Conservation (phyloP, 139 green algal species). For the Micractinium conductrix region DNA sequence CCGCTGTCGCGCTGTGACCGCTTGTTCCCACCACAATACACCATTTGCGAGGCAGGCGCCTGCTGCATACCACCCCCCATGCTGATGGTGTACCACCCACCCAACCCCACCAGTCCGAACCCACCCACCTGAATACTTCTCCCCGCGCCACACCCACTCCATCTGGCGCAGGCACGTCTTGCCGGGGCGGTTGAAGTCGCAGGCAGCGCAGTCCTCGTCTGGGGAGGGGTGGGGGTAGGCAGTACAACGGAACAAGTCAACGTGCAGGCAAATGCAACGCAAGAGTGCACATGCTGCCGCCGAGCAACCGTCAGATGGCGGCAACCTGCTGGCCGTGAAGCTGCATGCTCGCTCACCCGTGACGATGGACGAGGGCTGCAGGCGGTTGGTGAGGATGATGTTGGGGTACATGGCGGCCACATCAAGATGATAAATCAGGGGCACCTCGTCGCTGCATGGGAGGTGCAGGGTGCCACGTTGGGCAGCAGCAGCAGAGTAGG, state of each 20-base stretch:
- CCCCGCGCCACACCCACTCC: constrained; percentile 97
- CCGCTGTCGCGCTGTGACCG: too few relatives aligned
- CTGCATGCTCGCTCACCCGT: constrained; percentile 70
- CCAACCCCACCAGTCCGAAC: neutral
- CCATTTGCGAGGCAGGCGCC: too few relatives aligned
- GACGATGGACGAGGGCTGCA: constrained; percentile 86
- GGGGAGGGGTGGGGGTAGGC: neutral
- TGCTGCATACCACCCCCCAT: too few relatives aligned
- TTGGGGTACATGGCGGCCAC: constrained; percentile 99
- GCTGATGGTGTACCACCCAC: too few relatives aligned
- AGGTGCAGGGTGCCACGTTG: neutral
- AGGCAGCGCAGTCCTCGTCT: constrained; percentile 91
- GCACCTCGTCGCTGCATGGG: constrained; percentile 73
- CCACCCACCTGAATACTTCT: constrained; percentile 72
- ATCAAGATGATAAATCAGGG: constrained; percentile 98
- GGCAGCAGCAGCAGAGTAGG: neutral
- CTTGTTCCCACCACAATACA: too few relatives aligned
- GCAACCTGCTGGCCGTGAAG: constrained; percentile 62
- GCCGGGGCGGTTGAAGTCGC: constrained; percentile 94
- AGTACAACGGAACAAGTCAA: neutral
- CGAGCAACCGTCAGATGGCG: neutral
- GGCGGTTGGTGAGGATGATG: constrained; percentile 98
- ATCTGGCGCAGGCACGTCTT: constrained; percentile 95
- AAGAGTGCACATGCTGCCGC: neutral
- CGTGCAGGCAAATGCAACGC: neutral